Conservation (phyloP, 768 basidiomycete species). For the Strobilomyces echinocephalus region DNA sequence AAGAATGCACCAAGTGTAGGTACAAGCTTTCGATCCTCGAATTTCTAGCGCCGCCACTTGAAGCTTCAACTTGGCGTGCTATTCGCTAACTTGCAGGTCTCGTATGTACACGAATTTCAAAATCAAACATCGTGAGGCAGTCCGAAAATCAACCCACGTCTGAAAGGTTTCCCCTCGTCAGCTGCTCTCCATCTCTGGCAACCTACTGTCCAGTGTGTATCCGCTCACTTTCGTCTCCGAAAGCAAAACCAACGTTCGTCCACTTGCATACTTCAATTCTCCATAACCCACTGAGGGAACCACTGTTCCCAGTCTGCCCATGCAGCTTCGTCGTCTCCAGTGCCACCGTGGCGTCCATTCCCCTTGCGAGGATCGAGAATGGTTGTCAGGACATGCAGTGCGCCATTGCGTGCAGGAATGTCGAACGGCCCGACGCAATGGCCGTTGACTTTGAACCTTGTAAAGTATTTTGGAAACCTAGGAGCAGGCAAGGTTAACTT, state of each 20-base stretch:
- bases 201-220: too few relatives aligned
- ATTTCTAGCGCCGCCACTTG: too few relatives aligned
- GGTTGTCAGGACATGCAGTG: constrained; percentile 8
- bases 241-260: too few relatives aligned
- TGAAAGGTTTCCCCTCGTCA: too few relatives aligned
- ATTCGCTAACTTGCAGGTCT: too few relatives aligned
- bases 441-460: constrained; percentile 10
- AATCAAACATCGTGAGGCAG: too few relatives aligned
- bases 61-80: too few relatives aligned
- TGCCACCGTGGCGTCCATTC: neutral
- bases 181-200: neutral
- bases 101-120: too few relatives aligned
- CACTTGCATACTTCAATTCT: constrained; percentile 2
- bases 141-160: too few relatives aligned
- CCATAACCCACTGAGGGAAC: constrained; percentile 14
- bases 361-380: constrained; percentile 13
- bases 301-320: constrained; percentile 16
- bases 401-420: constrained; percentile 13
- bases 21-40: too few relatives aligned
- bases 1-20: too few relatives aligned
- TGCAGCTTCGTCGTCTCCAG: neutral
- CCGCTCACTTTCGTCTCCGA: too few relatives aligned
- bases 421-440: constrained; percentile 4
- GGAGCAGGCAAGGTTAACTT: constrained; percentile 3
- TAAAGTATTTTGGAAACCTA: constrained; percentile 4